Base-by-base conservation (phyloP, 169 alveolate genomes). In the Cryptosporidium muris region DNA sequence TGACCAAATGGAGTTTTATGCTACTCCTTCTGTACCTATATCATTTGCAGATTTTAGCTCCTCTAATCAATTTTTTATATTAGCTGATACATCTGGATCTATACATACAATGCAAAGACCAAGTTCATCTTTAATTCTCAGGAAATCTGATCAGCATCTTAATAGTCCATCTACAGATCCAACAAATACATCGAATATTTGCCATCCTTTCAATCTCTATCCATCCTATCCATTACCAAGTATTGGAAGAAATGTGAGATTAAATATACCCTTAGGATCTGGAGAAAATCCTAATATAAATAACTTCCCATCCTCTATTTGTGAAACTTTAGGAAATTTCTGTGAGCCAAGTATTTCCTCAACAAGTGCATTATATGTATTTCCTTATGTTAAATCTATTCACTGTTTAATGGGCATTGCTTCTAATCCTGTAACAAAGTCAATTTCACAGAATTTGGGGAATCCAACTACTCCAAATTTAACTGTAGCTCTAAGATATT, bases 41-140 rank as follows among this genome's bases (percentile, higher is more conserved):
- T 74, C 85, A 3, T 58, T 25, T 45, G 25, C 60, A 9, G 42
- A 53, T 7, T 74, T 74, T 43, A 74, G 85, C 63, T 74, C 85
- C 3, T 74, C 85, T 4, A 49, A 63, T 51, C 54, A 74, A 25
- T 74, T 58, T 52, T 47, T 74, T 4, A 47, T 74, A 8, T 45
- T 74, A 16, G 85, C 58, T 2, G 85, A 74, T 12, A 74, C 85
- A 6, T 74, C 85, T 7, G 85, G 85, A 38, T 74, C 85, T 3
- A 49, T 74, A 14, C 85, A 74, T 38, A 74, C 85, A 1, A 74
- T 74, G 85, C 85, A 74, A 52, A 74, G 85, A 5, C 85, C 63
- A 12, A 37, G 3, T 9, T 47, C 52, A 6, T 47, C 40, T 14
- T 2, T 62, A 36, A 14, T 37, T 14, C 42, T 51, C 34, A n/a